Evolutionary conservation across 2,329 filamentous ascomycete genomes (phyloP).

Genomic region (Aspergillus transmontanensis): DNA sequence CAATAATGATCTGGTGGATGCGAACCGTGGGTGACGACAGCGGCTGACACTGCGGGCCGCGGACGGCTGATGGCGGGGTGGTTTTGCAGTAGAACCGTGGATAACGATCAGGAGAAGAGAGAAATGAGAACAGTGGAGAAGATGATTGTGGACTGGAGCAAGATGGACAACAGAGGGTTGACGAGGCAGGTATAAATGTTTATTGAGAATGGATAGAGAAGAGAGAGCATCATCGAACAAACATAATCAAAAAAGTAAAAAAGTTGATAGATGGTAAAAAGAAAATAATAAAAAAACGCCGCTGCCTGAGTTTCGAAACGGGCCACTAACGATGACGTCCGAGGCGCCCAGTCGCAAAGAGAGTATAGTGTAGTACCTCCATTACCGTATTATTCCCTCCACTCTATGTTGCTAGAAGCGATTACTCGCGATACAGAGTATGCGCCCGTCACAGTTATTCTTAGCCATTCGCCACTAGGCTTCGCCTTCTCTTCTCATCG

Average conservation of each 20-base stretch:
- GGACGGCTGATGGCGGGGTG: conserved; percentile 22
- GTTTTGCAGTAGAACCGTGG: conserved; percentile 22
- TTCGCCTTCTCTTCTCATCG: conserved; percentile 4
- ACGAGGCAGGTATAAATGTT: not conserved
- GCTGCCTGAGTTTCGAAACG: conserved; percentile 5
- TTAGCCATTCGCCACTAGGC: conserved; percentile 11
- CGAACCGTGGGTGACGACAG: conserved; percentile 40
- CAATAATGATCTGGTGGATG: conserved; percentile 9
- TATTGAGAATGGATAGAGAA: conserved; percentile 7
- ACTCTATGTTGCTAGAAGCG: not conserved
- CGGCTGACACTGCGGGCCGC: conserved; percentile 38
- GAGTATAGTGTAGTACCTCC: not conserved
- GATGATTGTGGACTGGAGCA: not conserved
- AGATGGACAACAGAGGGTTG: not conserved
- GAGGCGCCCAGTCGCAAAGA: not conserved
- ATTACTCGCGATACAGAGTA: not conserved
- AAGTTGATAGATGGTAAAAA: not conserved
- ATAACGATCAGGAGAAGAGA: not conserved
- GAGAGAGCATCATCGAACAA: not conserved
- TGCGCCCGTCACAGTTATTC: conserved; percentile 1
- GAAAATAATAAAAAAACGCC: not conserved
- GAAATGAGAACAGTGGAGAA: not conserved
- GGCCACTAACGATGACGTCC: conserved; percentile 3
- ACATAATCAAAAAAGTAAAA: not conserved
- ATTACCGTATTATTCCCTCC: not conserved